Base-by-base conservation (phyloP, 1,284 basidiomycete species). In the Ceratobasidium sp. region DNA sequence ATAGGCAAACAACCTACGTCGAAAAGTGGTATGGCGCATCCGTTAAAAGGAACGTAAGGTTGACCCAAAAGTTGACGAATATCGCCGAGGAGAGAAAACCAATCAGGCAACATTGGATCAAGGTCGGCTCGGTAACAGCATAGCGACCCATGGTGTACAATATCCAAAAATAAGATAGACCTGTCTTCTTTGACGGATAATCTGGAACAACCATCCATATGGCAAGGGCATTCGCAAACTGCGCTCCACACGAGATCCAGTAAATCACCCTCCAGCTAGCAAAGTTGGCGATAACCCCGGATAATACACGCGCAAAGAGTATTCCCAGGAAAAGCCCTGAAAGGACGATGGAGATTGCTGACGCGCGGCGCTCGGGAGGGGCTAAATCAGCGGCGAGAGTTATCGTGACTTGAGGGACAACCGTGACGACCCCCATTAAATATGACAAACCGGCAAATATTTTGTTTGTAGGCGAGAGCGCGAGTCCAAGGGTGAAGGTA, bases 271-370 rank as follows among this genome's bases (percentile, higher is more conserved):
- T 83, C 88, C 89, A 92, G 16, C 84, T 84, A 0, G 83, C 81
- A 74, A 88, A 89, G 76, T 92, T 83, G 1, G 87, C 87, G 48
- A 93, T 87, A 54, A 91, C 83, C 0, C 91, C 91, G 0, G 89
- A 86, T 1, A 93, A 80, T 0, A 92, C 88, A 61, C 90, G 84
- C 0, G 90, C 91, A 16, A 88, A 81, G n/a, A 92, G 85, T 46
- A 92, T 81, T n/a, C 92, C 91, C n/a, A 91, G 84, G 39, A 92
- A 85, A 24, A 92, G 82, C 0, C 91, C 92, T 0, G 88, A 86
- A 14, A 91, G 81, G 1, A 91, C 89, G 66, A 92, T 86, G 1
- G 89, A 88, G 73, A 93, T 84, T 0, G 89, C 87, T 16, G 87
- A 84, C 1, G 88, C 90, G 22, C 91, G 85, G 24, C 85, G 85